These are phyloP conservation scores for Amanita brunnescens DNA, from an alignment of 768 basidiomycete species.

Conservation along the genomic window DNA sequence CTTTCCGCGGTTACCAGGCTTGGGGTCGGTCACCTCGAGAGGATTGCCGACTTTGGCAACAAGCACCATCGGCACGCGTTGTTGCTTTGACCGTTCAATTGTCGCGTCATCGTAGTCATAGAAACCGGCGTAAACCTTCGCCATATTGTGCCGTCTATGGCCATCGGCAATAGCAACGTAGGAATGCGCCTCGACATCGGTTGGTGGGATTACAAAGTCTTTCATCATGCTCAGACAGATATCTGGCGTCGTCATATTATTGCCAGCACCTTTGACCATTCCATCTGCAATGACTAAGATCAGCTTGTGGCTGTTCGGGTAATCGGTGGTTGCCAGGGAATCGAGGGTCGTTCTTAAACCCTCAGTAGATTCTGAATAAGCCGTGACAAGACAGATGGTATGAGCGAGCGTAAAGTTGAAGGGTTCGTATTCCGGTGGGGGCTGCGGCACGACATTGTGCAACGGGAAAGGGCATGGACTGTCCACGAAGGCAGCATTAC, in stretches of 20 bases:
- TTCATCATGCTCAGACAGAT: conserved; percentile 97
- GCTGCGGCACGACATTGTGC: conserved; percentile 84
- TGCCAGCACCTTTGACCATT: conserved; percentile 95
- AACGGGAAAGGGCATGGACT: conserved; percentile 91
- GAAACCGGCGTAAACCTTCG: conserved; percentile 95
- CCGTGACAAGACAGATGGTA: conserved; percentile 93
- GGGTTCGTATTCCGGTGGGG: conserved; percentile 84
- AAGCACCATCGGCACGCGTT: conserved; percentile 90
- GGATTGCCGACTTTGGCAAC: conserved; percentile 96
- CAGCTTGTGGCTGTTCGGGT: conserved; percentile 95
- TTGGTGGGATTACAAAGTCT: conserved; percentile 70
- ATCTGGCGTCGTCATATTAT: conserved; percentile 83
- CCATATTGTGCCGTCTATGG: conserved; percentile 99
- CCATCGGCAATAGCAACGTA: conserved; percentile 99
- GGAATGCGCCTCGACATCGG: conserved; percentile 88
- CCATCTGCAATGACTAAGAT: conserved; percentile 96
- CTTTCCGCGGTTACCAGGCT: conserved; percentile 98
- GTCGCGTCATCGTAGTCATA: conserved; percentile 92
- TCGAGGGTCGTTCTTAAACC: conserved; percentile 97
- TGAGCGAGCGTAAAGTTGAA: conserved; percentile 94
- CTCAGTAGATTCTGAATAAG: conserved; percentile 95
- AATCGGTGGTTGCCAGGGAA: conserved; percentile 96
- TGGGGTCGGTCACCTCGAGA: conserved; percentile 76
- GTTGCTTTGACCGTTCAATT: conserved; percentile 86
- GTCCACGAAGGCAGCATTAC: conserved; percentile 43